Percentiles rank a stretch among this genome's conserved stretches.
Evolutionary conservation across 2,329 filamentous ascomycete genomes (phyloP).

Genomic region (Fusarium musae): DNA sequence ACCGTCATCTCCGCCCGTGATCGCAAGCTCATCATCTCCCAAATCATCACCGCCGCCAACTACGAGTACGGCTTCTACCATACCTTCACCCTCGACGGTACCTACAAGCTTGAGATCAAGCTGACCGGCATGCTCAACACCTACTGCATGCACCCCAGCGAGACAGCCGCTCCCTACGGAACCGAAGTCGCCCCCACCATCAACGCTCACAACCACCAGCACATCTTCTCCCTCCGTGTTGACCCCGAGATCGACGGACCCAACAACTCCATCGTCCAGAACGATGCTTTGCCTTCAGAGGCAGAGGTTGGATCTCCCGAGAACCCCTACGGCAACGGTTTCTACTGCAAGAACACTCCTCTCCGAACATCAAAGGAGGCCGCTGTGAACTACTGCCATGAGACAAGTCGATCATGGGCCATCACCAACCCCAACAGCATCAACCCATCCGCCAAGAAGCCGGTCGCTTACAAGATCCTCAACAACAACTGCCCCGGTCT

Average conservation of each 20-base stretch:
- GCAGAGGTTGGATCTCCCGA: constrained; percentile 81
- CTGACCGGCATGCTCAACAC: constrained; percentile 61
- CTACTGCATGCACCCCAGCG: constrained; percentile 54
- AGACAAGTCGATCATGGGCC: constrained; percentile 86
- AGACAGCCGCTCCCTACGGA: constrained; percentile 64
- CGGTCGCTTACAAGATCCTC: constrained; percentile 88
- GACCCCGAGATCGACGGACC: constrained; percentile 73
- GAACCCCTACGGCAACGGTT: constrained; percentile 91
- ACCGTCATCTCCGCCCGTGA: constrained; percentile 67
- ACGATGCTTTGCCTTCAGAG: constrained; percentile 77
- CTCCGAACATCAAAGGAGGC: constrained; percentile 75
- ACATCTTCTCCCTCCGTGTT: constrained; percentile 74
- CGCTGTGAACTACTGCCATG: constrained; percentile 82
- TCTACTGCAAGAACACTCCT: constrained; percentile 85
- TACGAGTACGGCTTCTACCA: constrained; percentile 66
- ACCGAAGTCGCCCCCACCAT: constrained; percentile 73
- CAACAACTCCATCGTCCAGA: constrained; percentile 74
- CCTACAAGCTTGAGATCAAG: constrained; percentile 69
- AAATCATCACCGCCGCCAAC: constrained; percentile 73
- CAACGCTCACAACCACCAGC: constrained; percentile 75
- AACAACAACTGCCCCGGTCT: constrained; percentile 83
- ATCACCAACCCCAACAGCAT: constrained; percentile 85
- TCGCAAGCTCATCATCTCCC: constrained; percentile 70
- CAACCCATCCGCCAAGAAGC: constrained; percentile 87
- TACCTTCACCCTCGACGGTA: constrained; percentile 65